A percentile compares a stretch with the other conserved stretches of the same genome.
Evolutionary conservation across 371 early-diverging fungal species (phyloP).

Genomic region (Haplosporangium sp.): DNA sequence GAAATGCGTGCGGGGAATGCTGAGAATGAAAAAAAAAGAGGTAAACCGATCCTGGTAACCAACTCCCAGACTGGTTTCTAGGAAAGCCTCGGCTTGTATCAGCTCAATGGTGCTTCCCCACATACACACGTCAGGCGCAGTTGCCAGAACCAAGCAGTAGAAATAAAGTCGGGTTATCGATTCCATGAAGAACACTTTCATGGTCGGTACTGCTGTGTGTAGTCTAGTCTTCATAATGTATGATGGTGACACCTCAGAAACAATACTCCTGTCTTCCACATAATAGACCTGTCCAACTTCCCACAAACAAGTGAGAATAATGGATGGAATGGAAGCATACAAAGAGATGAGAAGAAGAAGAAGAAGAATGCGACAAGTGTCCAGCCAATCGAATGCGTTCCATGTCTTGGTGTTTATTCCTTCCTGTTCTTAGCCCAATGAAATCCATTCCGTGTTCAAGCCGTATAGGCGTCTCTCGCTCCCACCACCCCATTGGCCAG

Average conservation of each 20-base stretch:
- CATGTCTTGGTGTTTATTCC: background rate
- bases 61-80: background rate
- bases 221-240: too few relatives aligned
- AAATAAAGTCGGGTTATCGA: too few relatives aligned
- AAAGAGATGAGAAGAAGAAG: background rate
- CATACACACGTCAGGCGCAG: too few relatives aligned
- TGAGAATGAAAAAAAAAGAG: background rate
- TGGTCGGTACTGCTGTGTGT: too few relatives aligned
- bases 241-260: too few relatives aligned
- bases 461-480: background rate
- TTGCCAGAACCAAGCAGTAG: too few relatives aligned
- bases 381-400: constrained; percentile 2
- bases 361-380: too few relatives aligned
- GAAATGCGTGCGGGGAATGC: constrained; percentile 4
- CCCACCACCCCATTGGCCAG: background rate
- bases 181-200: too few relatives aligned
- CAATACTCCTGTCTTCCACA: too few relatives aligned
- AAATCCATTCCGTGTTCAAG: background rate
- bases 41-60: background rate
- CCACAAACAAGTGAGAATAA: background rate
- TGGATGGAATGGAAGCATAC: constrained; percentile 1
- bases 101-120: background rate
- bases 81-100: background rate
- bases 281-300: too few relatives aligned
- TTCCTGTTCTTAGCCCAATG: background rate